Evolutionary conservation across 108 stramenopile species (phyloP).

Genomic region (Seminavis robusta): DNA sequence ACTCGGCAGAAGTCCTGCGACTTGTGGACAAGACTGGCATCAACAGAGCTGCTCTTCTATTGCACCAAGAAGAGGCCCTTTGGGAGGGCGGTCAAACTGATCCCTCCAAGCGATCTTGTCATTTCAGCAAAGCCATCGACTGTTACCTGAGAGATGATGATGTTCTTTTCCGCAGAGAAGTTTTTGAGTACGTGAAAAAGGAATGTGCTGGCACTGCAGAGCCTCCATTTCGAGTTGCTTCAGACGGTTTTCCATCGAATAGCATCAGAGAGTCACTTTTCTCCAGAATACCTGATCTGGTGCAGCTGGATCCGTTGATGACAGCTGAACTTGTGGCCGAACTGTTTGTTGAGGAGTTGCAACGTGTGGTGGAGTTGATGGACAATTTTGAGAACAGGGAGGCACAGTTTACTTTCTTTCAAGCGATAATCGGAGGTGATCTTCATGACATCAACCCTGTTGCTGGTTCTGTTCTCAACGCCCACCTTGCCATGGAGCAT

Average conservation of each 20-base stretch:
- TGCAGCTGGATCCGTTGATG: conserved; percentile 51
- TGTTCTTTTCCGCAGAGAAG: conserved; percentile 46
- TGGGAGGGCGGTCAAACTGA: conserved; percentile 19
- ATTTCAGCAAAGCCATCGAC: conserved; percentile 70
- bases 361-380: conserved; percentile 47
- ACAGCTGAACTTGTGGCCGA: conserved; percentile 65
- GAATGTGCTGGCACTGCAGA: conserved; percentile 45
- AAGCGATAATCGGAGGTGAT: conserved; percentile 65
- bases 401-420: conserved; percentile 54
- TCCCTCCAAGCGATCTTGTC: conserved; percentile 29
- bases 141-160: conserved; percentile 75
- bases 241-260: not conserved
- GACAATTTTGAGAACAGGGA: conserved; percentile 29
- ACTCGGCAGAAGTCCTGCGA: conserved; percentile 50
- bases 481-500: conserved; percentile 61
- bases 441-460: conserved; percentile 55
- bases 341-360: conserved; percentile 74
- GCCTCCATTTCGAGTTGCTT: conserved; percentile 6
- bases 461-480: conserved; percentile 56
- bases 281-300: conserved; percentile 48
- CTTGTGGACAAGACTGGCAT: conserved; percentile 56
- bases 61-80: conserved; percentile 64
- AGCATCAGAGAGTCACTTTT: conserved; percentile 36
- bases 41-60: conserved; percentile 61
- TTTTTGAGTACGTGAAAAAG: conserved; percentile 72